Percentiles rank a stretch among this genome's conserved stretches.
Conservation (phyloP, 2,329 filamentous ascomycete genomes). For the Talaromyces sp. region DNA sequence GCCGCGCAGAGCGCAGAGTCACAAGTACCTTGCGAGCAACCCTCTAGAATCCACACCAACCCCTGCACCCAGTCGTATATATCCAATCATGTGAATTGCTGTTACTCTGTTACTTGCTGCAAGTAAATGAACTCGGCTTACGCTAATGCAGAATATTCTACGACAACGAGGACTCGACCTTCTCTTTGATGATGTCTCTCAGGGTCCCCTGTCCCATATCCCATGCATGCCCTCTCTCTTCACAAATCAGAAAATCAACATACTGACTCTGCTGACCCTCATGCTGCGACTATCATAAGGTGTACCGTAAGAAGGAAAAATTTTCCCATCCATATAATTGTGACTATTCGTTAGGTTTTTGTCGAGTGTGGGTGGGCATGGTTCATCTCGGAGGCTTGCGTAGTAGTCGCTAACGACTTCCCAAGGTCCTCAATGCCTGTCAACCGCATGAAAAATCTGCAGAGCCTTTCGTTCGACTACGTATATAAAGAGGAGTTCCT, state of each 20-base stretch:
- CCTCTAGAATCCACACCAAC: neutral
- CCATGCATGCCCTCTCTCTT: neutral
- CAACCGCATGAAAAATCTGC: neutral
- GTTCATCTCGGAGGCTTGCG: neutral
- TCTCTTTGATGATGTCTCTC: neutral
- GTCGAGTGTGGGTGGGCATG: neutral
- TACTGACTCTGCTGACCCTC: neutral
- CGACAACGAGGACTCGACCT: neutral
- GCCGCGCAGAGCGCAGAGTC: neutral
- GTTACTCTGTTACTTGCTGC: neutral
- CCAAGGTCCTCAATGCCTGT: slow-evolving; percentile 6
- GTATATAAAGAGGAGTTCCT: neutral
- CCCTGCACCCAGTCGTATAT: neutral
- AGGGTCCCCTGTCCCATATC: neutral
- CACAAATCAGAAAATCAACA: neutral
- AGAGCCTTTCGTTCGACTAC: neutral
- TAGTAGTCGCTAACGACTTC: neutral
- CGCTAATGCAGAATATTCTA: neutral
- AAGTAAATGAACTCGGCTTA: neutral
- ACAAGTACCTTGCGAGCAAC: slow-evolving; percentile 11
- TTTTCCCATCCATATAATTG: neutral
- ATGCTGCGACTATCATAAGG: neutral
- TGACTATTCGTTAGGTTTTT: neutral
- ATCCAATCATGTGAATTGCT: neutral
- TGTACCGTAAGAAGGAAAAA: neutral